Base-by-base conservation (phyloP, 495 filamentous ascomycete genomes). In the Acidiella bohemica region DNA sequence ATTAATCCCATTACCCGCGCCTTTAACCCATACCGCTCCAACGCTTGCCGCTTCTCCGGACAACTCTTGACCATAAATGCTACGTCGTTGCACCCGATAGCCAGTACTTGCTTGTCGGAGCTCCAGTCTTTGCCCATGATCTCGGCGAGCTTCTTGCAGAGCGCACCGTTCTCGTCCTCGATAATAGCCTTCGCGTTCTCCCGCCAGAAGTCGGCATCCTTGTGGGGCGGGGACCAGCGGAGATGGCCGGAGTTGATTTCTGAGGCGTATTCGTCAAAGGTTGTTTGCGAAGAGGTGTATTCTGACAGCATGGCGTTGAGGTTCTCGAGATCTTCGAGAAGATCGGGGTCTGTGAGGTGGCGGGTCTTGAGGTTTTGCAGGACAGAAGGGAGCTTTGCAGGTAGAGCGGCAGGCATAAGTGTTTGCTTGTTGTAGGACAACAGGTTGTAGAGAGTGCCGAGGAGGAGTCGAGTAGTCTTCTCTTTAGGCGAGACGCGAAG, bases 231-330 rank as follows among this genome's bases (percentile, higher is more conserved):
- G 7, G 81, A 88, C 90, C 90, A 97, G 51, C 84, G 77, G 28
- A 97, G 70, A 57, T 93, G 86, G 25, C 90, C 88, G 4, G 82
- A 76, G 35, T 81, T 73, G 24, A 97, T 66, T 62, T 97, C 90
- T 30, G 81, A 79, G 10, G 84, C 81, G 59, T 97, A 97, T 56
- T 93, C 78, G 60, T 94, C 88, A 50, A 97, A 92, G 0, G 88
- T 97, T 4, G 92, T 97, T 64, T 95, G 92, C 26, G 84, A 90
- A 57, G 83, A 84, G 47, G 86, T 88, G 59, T 96, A 95, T 34
- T 90, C 86, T 17, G 92, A 84, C 27, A 96, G 66, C 62, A 87
- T 78, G 29, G 80, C 75, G 17, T 67, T 78, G 11, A 97, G 68
- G 16, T 64, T 66, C 39, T 73, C 67, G 10, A 96, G 71, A 58